Evolutionary conservation across 192 early-diverging fungal species (phyloP).

Genomic region (Phlyctochytrium arcticum): DNA sequence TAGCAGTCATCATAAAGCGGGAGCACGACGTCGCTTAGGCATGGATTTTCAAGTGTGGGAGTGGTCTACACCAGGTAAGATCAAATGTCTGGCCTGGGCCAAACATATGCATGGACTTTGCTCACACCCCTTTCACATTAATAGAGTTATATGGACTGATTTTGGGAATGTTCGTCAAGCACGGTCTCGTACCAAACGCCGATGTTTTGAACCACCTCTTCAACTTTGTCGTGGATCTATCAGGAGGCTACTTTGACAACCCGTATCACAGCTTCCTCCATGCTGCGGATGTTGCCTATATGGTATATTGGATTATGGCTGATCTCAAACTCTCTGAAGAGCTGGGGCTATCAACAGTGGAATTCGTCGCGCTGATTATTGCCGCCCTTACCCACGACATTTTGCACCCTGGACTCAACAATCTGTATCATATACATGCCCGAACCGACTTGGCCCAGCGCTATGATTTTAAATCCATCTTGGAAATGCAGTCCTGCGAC

Average conservation of each 20-base stretch:
- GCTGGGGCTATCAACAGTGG: constrained; percentile 53
- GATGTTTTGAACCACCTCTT: constrained; percentile 63
- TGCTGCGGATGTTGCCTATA: constrained; percentile 82
- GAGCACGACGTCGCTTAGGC: no score
- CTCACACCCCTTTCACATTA: not conserved
- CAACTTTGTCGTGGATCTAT: constrained; percentile 81
- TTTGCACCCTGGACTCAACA: constrained; percentile 84
- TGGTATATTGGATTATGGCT: constrained; percentile 73
- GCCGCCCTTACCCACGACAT: constrained; percentile 89
- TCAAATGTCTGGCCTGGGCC: not conserved
- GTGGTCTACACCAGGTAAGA: constrained; percentile 28
- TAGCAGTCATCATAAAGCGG: no score
- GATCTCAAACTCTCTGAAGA: constrained; percentile 66
- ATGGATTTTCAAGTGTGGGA: constrained; percentile 42
- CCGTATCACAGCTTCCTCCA: constrained; percentile 93
- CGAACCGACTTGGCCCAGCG: constrained; percentile 66
- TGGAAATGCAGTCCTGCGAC: constrained; percentile 83
- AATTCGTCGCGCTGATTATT: constrained; percentile 73
- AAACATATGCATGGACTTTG: not conserved
- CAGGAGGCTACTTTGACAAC: constrained; percentile 74
- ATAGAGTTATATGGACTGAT: constrained; percentile 80
- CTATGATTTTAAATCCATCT: constrained; percentile 77
- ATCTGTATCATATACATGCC: constrained; percentile 75
- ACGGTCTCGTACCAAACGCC: constrained; percentile 59
- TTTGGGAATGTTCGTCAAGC: constrained; percentile 69